Evolutionary conservation across 768 basidiomycete species (phyloP), one percentile per base, ranked within the genome.

Genomic region (Sarcodon aspratus): DNA sequence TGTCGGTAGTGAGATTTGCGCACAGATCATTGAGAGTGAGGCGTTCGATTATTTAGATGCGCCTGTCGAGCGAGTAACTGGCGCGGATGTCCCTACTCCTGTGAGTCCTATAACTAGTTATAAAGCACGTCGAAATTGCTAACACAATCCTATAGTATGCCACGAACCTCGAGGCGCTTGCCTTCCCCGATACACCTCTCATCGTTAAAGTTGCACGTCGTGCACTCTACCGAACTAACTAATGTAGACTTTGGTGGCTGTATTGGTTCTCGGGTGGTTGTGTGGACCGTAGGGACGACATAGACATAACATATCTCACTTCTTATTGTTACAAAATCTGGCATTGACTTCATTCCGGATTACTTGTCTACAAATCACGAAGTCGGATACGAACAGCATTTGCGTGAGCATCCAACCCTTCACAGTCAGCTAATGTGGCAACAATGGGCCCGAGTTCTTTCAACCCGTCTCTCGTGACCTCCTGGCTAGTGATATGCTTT

Each of bases 31-130:
- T 48, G 96, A 99, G 75, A 90, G 89, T 57, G 91, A 96, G 59
- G 95, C 93, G 3, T 99, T 95, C 62, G 93, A 98, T 70, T 97
- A 91, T 72, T 84, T 99, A 34, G 96, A 99, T 69, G 94, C 95
- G 15, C 93, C 96, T 11, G 90, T 97, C 48, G 96, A 99, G 75
- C 85, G 96, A 53, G 74, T 99, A 54, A 98, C 96, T 53, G 96
- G 96, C 59, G 94, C 96, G 54, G 89, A 99, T 61, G 83, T 99
- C 36, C 95, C 95, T 38, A 99, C 96, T 59, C 96, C 95, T 47
- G 92, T 90, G 51, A 57, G 87, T 73, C 15, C n/a, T 40, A 10
- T 45, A 5, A 27, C 21, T 27, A 5, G 43, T 36, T 27, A 17
- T 32, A 45, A 36, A 31, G 58, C 33, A 17, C 55, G 45, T 44